A percentile compares a stretch with the other conserved stretches of the same genome.
Conservation (phyloP, 2,329 filamentous ascomycete species). For the Aspergillus sp. region DNA sequence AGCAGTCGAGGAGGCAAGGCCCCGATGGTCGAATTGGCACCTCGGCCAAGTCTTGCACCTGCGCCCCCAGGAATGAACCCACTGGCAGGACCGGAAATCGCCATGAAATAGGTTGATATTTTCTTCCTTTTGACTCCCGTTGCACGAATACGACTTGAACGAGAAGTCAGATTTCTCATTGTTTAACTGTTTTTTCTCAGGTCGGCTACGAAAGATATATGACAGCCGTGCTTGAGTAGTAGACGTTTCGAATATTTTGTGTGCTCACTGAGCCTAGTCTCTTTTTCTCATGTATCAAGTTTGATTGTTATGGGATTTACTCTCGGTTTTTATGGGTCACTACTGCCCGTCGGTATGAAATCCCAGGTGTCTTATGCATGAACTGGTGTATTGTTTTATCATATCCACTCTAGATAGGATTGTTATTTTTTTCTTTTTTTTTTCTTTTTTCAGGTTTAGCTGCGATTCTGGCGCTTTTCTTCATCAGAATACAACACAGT, state of each 20-base stretch:
- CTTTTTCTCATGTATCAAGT: not conserved
- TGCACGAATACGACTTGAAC: not conserved
- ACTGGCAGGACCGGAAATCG: slow-evolving; percentile 25
- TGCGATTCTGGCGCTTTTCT: not conserved
- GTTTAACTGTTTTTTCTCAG: not conserved
- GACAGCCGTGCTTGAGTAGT: slow-evolving; percentile 5
- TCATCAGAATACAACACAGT: not conserved
- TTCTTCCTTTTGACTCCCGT: not conserved
- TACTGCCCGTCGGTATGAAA: not conserved
- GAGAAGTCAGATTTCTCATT: not conserved
- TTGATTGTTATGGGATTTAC: not conserved
- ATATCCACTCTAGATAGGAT: not conserved
- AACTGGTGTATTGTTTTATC: slow-evolving; percentile 9
- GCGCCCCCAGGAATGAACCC: slow-evolving; percentile 23
- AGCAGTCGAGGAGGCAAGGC: slow-evolving; percentile 30
- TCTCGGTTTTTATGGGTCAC: not conserved
- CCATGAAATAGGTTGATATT: slow-evolving; percentile 26
- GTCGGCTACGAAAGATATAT: slow-evolving; percentile 1
- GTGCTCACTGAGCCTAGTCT: not conserved
- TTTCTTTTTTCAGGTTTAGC: not conserved
- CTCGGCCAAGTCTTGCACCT: slow-evolving; percentile 26
- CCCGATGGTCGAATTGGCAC: slow-evolving; percentile 31
- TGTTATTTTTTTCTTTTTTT: not conserved
- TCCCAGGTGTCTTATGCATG: slow-evolving; percentile 9
- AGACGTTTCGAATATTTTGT: not conserved